Percentiles rank a stretch among this genome's conserved stretches.
phyloP scores from a whole-genome alignment of 768 basidiomycete species.

The Rhizopogon roseolus region DNA sequence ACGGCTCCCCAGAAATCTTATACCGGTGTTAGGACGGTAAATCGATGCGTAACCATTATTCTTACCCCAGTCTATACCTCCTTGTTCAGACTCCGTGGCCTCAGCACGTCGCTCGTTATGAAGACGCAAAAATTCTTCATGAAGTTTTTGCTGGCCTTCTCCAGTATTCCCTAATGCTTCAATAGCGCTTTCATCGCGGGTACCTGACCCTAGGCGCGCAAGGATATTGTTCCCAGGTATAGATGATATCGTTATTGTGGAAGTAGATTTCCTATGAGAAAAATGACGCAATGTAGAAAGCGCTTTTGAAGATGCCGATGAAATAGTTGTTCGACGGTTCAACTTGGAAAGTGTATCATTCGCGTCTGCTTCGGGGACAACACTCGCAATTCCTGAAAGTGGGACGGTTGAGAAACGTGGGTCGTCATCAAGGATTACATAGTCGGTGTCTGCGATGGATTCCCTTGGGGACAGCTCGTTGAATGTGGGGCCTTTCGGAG shows the following conservation, averaged over 20 bases:
- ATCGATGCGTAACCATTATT: constrained; percentile 6
- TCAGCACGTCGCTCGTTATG: constrained; percentile 50
- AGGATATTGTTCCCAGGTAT: constrained; percentile 44
- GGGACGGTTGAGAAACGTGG: constrained; percentile 49
- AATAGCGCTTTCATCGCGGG: constrained; percentile 33
- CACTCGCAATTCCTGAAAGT: constrained; percentile 19
- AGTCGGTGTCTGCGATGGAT: constrained; percentile 55
- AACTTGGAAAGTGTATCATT: constrained; percentile 14
- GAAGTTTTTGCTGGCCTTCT: constrained; percentile 66
- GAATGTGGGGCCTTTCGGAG: constrained; percentile 36
- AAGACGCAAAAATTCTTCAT: constrained; percentile 69
- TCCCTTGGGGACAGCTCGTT: constrained; percentile 25
- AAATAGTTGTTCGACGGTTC: constrained; percentile 27
- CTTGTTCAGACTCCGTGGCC: constrained; percentile 33
- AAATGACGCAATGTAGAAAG: constrained; percentile 20
- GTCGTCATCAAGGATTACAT: constrained; percentile 43
- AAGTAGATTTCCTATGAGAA: constrained; percentile 60
- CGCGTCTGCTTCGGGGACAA: constrained; percentile 11
- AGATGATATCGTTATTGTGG: constrained; percentile 45
- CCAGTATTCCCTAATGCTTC: constrained; percentile 42
- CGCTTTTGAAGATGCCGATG: constrained; percentile 16
- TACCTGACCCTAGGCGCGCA: constrained; percentile 43
- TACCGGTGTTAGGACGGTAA: not conserved
- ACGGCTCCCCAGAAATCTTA: constrained; percentile 94
- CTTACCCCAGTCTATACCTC: constrained; percentile 74